phyloP scores from a whole-genome alignment of 2,329 filamentous ascomycete genomes.

The Claviceps pazoutovae region DNA sequence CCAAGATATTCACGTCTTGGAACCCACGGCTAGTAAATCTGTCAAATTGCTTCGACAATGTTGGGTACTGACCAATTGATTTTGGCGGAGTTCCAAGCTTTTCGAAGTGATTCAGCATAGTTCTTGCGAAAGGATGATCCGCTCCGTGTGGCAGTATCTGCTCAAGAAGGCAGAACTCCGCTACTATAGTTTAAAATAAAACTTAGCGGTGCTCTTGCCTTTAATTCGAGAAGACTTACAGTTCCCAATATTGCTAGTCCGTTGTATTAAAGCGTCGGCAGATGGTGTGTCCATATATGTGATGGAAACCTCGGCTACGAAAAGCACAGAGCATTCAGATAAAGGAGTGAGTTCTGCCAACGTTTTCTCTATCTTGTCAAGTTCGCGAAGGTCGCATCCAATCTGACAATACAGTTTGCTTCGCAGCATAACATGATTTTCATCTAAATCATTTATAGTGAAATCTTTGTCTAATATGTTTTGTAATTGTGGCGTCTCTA shows the following conservation, averaged over 20 bases:
- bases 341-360: constrained; percentile 46
- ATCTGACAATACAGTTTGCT: constrained; percentile 65
- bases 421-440: constrained; percentile 39
- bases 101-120: constrained; percentile 72
- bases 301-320: constrained; percentile 79
- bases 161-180: constrained; percentile 75
- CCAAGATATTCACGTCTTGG: constrained; percentile 45
- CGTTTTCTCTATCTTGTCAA: constrained; percentile 43
- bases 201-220: neutral
- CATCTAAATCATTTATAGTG: constrained; percentile 22
- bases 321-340: constrained; percentile 51
- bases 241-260: constrained; percentile 58
- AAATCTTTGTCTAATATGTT: constrained; percentile 19
- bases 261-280: constrained; percentile 61
- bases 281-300: constrained; percentile 72
- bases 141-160: constrained; percentile 70
- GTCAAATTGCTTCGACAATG: constrained; percentile 45
- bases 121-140: constrained; percentile 69
- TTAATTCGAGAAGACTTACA: constrained; percentile 31
- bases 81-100: constrained; percentile 70
- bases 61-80: constrained; percentile 57
- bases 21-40: constrained; percentile 63
- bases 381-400: constrained; percentile 65
- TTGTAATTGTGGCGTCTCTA: constrained; percentile 44
- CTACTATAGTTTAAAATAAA: constrained; percentile 22